Base-by-base conservation (phyloP, 208 protist genomes). In the Lotmaria passim region DNA sequence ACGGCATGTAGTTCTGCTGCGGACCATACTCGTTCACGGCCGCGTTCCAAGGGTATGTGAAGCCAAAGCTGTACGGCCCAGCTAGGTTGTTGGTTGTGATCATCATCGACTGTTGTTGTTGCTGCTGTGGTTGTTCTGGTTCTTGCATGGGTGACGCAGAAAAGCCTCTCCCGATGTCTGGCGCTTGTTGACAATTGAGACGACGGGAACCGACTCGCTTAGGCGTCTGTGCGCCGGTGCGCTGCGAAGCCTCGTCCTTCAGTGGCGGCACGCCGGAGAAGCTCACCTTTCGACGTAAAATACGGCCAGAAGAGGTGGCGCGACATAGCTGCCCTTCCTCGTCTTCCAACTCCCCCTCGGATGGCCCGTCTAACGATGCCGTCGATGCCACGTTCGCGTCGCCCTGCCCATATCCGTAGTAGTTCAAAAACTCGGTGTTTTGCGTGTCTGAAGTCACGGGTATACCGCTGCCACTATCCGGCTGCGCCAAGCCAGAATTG, bases 261-360 rank as follows among this genome's bases (percentile, higher is more conserved):
- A 64, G 58, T n/a, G 58, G 19, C 26, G 58, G 58, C 43, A 64
- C 43, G 6, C 43, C 58, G 43, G 58, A 64, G 43, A 64, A 64
- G 24, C 58, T 64, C 43, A 64, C 58, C 43, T 53, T 53, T 17
- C 58, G 58, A 4, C 58, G 58, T 31, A 64, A 26, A 30, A 41
- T 41, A 36, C 58, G 53, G n/a, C 33, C 53, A 8, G 53, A 36
- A 31, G 51, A 43, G 21, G 53, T 46, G 34, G 33, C 30, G 34
- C 23, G 7, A 7, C n/a, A 21, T n/a, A 43, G 19, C 1, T 3
- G 14, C 14, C 33, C 23, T 4, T 59, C 53, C 7, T 43, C 53
- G 11, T 43, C 53, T 21, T 59, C 53, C 23, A 19, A 31, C n/a
- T 43, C 53, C 12, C 15, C n/a, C 31, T 30, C 53, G 11, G 21